Conservation (phyloP, 177 flowering plant genomes). For the Vitis hybrid region DNA sequence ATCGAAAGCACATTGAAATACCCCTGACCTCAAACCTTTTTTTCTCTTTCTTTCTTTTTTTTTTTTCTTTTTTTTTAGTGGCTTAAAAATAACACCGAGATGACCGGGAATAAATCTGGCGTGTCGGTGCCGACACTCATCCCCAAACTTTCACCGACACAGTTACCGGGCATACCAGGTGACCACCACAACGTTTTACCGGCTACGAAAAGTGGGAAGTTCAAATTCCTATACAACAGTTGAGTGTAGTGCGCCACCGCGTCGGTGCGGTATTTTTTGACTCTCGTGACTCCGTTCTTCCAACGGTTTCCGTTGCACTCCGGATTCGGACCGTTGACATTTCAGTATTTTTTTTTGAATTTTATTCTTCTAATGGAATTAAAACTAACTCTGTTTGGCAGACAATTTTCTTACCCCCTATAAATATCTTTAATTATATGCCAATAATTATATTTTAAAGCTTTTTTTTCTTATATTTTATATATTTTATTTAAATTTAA, state of each 20-base stretch:
- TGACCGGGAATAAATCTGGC: conserved; percentile 26
- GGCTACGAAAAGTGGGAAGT: conserved; percentile 3
- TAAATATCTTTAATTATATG: no score
- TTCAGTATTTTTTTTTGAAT: not conserved
- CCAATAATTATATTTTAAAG: no score
- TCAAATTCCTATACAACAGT: conserved; percentile 2
- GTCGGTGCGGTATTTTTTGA: conserved; percentile 32
- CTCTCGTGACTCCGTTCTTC: conserved; percentile 13
- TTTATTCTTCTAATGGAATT: no score
- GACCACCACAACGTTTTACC: conserved; percentile 3
- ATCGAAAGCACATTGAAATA: not conserved
- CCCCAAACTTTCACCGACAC: conserved; percentile 17
- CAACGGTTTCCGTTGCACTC: conserved; percentile 17
- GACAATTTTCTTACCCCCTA: no score
- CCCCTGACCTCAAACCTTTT: not conserved
- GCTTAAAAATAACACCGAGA: not conserved
- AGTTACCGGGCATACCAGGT: conserved; percentile 26
- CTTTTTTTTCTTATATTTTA: no score
- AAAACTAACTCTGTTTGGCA: no score
- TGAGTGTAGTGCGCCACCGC: conserved; percentile 5
- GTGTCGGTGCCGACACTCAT: conserved; percentile 44
- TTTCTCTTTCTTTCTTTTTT: no score
- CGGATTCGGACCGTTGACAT: conserved; percentile 12
- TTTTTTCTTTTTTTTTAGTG: not conserved
- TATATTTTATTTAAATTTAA: no score